A percentile compares a stretch with the other conserved stretches of the same genome.
These are phyloP conservation scores for Cladosporium sp. DNA, from an alignment of 2,329 filamentous ascomycete species.

Conservation along the genomic window DNA sequence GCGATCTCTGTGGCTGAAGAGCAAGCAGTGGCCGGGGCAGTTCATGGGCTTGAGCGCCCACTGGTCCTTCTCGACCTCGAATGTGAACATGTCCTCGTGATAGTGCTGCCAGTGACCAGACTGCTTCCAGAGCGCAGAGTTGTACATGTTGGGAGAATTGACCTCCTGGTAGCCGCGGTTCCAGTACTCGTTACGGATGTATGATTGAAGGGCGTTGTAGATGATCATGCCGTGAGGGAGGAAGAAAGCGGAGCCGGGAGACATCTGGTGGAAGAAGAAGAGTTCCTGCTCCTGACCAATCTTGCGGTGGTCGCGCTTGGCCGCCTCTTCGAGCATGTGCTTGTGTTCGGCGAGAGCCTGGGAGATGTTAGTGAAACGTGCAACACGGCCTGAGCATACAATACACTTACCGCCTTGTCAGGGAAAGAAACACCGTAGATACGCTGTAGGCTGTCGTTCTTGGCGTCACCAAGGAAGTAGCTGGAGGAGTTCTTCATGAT, in stretches of 20 bases:
- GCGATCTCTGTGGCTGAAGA: slow-evolving; percentile 78
- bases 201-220: slow-evolving; percentile 80
- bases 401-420: slow-evolving; percentile 74
- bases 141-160: slow-evolving; percentile 95
- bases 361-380: background rate
- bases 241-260: slow-evolving; percentile 91
- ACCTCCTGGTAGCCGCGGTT: slow-evolving; percentile 93
- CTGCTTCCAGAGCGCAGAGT: slow-evolving; percentile 86
- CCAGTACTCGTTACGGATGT: slow-evolving; percentile 84
- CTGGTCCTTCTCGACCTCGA: slow-evolving; percentile 75
- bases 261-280: slow-evolving; percentile 93
- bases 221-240: slow-evolving; percentile 89
- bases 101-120: slow-evolving; percentile 95
- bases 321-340: slow-evolving; percentile 95
- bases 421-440: slow-evolving; percentile 97
- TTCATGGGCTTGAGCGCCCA: slow-evolving; percentile 97
- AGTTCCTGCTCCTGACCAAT: slow-evolving; percentile 95
- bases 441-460: slow-evolving; percentile 91
- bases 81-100: slow-evolving; percentile 93
- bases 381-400: no score
- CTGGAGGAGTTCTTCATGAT: slow-evolving; percentile 83
- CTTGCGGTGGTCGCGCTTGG: slow-evolving; percentile 90
- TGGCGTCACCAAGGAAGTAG: slow-evolving; percentile 91
- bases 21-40: slow-evolving; percentile 88
- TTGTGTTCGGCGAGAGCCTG: slow-evolving; percentile 72